Conservation (phyloP, 805 yeast species). For the Candida alai region DNA sequence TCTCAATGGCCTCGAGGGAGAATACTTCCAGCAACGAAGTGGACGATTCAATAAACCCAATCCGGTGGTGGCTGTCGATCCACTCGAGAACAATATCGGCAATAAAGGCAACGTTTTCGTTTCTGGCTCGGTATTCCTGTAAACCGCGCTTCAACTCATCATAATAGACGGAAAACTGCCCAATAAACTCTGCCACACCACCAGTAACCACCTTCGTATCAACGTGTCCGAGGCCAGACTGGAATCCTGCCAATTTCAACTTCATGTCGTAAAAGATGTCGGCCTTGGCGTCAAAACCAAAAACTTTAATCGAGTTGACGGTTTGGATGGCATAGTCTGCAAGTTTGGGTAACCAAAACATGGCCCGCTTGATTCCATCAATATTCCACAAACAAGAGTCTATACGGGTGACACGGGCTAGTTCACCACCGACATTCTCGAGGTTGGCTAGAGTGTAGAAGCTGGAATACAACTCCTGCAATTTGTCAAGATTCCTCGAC, state of each 20-base stretch:
- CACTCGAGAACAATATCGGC: conserved; percentile 47
- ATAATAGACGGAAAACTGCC: conserved; percentile 18
- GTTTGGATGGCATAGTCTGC: conserved; percentile 29
- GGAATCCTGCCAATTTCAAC: conserved; percentile 13
- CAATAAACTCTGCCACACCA: conserved; percentile 16
- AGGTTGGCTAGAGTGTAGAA: conserved; percentile 12
- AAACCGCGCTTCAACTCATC: conserved; percentile 23
- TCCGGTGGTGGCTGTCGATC: conserved; percentile 26
- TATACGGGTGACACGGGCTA: conserved; percentile 14
- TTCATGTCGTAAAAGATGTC: conserved; percentile 17
- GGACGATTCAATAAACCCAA: conserved; percentile 19
- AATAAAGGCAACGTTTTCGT: conserved; percentile 39
- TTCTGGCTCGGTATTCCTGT: conserved; percentile 28
- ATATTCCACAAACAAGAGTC: conserved; percentile 17
- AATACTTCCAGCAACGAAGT: conserved; percentile 18
- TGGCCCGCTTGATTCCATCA: conserved; percentile 11
- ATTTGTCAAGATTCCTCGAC: conserved; percentile 14
- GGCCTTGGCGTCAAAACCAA: conserved; percentile 9
- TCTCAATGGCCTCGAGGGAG: conserved; percentile 40
- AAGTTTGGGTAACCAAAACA: conserved; percentile 34
- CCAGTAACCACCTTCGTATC: conserved; percentile 14
- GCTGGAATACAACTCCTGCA: conserved; percentile 11
- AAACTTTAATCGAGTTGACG: conserved; percentile 10
- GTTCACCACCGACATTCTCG: conserved; percentile 6
- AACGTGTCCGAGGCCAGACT: conserved; percentile 17